Evolutionary conservation across 2,329 filamentous ascomycete species (phyloP).

Genomic region (Nakataea oryzae): DNA sequence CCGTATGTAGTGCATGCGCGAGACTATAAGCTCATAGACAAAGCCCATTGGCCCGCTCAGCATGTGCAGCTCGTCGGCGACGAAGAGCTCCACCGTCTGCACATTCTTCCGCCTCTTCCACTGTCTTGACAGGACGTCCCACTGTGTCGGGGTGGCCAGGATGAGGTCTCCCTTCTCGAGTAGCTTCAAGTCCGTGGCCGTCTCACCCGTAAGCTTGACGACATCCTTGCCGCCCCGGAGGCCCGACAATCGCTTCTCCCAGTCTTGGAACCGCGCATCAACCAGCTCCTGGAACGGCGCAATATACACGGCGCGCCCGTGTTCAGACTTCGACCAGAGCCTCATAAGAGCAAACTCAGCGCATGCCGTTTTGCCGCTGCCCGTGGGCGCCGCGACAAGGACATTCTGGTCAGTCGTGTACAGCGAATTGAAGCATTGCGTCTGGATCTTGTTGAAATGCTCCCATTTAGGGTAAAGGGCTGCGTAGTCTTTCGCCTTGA

Average conservation of each 20-base stretch:
- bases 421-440: slow-evolving; percentile 89
- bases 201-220: slow-evolving; percentile 89
- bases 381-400: slow-evolving; percentile 83
- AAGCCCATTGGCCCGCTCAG: slow-evolving; percentile 79
- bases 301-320: slow-evolving; percentile 81
- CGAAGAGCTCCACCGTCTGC: slow-evolving; percentile 79
- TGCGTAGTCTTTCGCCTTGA: slow-evolving; percentile 78
- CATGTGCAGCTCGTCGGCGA: slow-evolving; percentile 92
- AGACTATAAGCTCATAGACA: slow-evolving; percentile 93
- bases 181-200: slow-evolving; percentile 78
- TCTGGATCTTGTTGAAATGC: slow-evolving; percentile 95
- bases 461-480: slow-evolving; percentile 74
- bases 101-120: slow-evolving; percentile 97
- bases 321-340: slow-evolving; percentile 65
- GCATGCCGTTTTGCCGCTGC: slow-evolving; percentile 93
- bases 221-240: slow-evolving; percentile 79
- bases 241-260: slow-evolving; percentile 65
- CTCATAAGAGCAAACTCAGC: slow-evolving; percentile 87
- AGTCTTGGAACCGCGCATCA: slow-evolving; percentile 71
- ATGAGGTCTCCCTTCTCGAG: slow-evolving; percentile 82
- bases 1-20: slow-evolving; percentile 92
- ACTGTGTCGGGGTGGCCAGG: slow-evolving; percentile 84
- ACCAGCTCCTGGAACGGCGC: slow-evolving; percentile 92
- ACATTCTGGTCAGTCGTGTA: slow-evolving; percentile 90
- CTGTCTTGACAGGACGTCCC: slow-evolving; percentile 90